Evolutionary conservation across 2,329 filamentous ascomycete genomes (phyloP), one percentile per base, ranked within the genome.

Genomic region (Xylariaceae sp.): DNA sequence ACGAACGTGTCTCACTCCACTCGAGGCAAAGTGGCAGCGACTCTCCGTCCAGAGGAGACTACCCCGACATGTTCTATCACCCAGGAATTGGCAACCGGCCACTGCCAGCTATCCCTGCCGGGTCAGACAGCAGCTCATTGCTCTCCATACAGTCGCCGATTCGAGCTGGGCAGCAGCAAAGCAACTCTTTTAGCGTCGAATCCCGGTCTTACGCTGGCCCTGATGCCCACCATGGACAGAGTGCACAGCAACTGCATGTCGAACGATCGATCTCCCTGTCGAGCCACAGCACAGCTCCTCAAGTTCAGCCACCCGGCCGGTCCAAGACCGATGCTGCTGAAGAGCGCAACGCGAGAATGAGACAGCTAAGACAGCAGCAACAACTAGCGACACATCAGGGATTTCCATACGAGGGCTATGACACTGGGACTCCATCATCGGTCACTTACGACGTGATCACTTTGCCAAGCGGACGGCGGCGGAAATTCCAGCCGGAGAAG

Each of bases 291-390:
- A 86, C 82, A 47, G 85, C 85, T 6, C 88, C 89, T 23, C 76
- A 81, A 42, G 75, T 90, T 19, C 76, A 85, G 47, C 76, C 88
- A 19, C 88, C 92, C n/a, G 83, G 86, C 27, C 78, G 92, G 41
- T 96, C 92, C 24, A 89, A 94, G 63, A 98, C 92, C 7, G 92
- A 98, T 65, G 89, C 89, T 27, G 85, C 94, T 27, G 83, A 82
- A 47, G 76, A 81, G 52, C 70, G 78, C 27, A 74, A 71, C 52
- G 71, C 69, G 39, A 58, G 62, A 9, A 46, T 63, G 40, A 62
- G 57, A 40, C 60, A 76, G 55, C 61, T 68, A 59, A 72, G 75
- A 48, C 70, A 73, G 50, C 71, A 77, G 47, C 69, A 74, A 36
- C 73, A 73, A 32, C 60, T 74, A 18, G 59, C 69, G 7, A 62